Base-by-base conservation (phyloP, 2,329 filamentous ascomycete species). In the Hymenoscyphus linearis region DNA sequence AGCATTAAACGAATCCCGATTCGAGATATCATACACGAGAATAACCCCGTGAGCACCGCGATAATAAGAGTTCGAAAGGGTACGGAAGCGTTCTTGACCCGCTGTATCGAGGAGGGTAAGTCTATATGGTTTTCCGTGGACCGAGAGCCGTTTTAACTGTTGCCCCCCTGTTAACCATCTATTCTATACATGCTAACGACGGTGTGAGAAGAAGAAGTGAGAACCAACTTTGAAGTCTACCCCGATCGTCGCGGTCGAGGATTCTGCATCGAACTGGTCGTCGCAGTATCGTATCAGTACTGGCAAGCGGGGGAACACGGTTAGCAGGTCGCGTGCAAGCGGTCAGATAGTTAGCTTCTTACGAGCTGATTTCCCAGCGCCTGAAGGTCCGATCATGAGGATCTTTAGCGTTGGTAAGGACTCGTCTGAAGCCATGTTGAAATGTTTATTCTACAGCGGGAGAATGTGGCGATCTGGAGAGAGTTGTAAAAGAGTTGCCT, bases 1-100 rank as follows among this genome's bases (percentile, higher is more conserved):
- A 55, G 77, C 75, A 26, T 76, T 69, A 67, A 84, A 84, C 60
- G 76, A 79, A 56, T 80, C 77, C 35, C 79, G 72, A 71, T 88
- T 86, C 31, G 90, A 87, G 62, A 98, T 81, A 75, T 99, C 95
- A 81, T 98, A 99, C 66, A 98, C 87, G 63, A 99, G 82, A 57
- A 99, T 88, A n/a, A 93, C 93, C 67, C 93, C 95, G 4, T 95
- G 93, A 1, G 95, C 95, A 65, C 93, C 93, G 71, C 95, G 89
- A 76, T 99, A 98, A 78, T 98, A 99, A 52, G 90, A 95, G 66
- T 95, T 85, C 27, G 91, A 96, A 44, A 98, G 93, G 62, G 91
- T 96, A 66, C 95, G 90, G 76, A 98, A 99, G 63, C 95, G 86
- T 76, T 99, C 95, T 63, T 96, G 97, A 58, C 95, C 95, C 4